Base-by-base conservation (phyloP, 1,284 basidiomycete genomes). In the Grifola frondosa region DNA sequence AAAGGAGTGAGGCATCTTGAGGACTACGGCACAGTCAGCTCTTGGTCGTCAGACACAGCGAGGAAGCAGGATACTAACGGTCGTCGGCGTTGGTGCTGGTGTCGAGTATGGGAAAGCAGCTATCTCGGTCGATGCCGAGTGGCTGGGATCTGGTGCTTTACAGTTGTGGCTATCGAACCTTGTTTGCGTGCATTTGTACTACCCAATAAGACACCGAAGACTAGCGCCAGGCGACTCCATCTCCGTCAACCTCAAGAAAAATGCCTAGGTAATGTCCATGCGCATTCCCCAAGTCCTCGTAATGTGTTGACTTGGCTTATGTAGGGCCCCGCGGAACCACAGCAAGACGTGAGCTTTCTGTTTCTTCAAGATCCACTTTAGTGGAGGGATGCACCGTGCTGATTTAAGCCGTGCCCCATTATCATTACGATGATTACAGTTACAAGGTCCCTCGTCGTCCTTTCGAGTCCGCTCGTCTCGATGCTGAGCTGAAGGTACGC, bases 1-100 rank as follows among this genome's bases (percentile, higher is more conserved):
- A 81, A 88, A 97, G 51, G 95, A 97, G 91, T 98, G 92, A 79
- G 96, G 94, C 95, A 97, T 98, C 69, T 84, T 87, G 83, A 78
- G 64, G 72, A 54, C 75, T 84, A 61, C 37, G 44, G 38, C 40
- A 35, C 32, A 23, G 44, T 54, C 44, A 53, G 48, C 46, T 33
- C 42, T 29, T 47, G 37, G 50, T 54, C 53, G 56, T 59, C 47
- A 35, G 53, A 42, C 37, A 40, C 52, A 44, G 50, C 48, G 52
- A 42, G 49, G 43, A 53, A 51, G 42, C 32, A 57, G 49, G 56
- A 59, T 52, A 53, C 60, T 55, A 53, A 63, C 62, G 48, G 63
- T 66, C 63, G 69, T 67, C 63, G 66, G 68, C 65, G 74, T 71
- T 67, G 66, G 63, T 62, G 59, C 53, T 60, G 56, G 62, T 54